phyloP scores from a whole-genome alignment of 176 grass and related monocot genomes.

The Leersia perrieri region DNA sequence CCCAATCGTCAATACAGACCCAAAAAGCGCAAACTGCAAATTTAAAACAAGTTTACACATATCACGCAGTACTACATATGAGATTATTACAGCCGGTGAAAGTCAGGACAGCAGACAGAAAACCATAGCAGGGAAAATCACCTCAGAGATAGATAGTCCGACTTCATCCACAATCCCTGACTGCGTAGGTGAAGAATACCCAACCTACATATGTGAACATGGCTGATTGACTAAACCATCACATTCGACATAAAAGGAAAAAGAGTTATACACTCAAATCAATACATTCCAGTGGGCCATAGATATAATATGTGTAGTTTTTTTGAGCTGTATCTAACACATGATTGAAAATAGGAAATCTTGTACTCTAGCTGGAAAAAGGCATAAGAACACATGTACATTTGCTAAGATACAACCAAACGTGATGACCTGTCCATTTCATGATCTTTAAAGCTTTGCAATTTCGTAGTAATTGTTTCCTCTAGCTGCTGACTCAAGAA shows the following conservation, averaged over 20 bases:
- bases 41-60: not conserved
- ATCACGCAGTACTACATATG: not conserved
- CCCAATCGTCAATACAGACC: constrained; percentile 72
- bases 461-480: not conserved
- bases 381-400: not conserved
- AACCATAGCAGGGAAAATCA: not conserved
- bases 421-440: not conserved
- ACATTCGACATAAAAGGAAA: not conserved
- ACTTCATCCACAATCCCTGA: constrained; percentile 59
- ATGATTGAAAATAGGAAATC: constrained; percentile 12
- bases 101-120: not conserved
- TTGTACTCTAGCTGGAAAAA: constrained; percentile 20
- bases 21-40: constrained; percentile 66
- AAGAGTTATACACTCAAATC: not conserved
- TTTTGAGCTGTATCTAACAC: not conserved
- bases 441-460: not conserved
- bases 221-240: not conserved
- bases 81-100: not conserved
- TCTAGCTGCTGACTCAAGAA: too few relatives aligned
- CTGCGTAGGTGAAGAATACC: constrained; percentile 73
- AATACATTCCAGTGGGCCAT: not conserved
- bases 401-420: not conserved
- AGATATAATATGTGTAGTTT: constrained; percentile 8
- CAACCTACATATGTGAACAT: constrained; percentile 39
- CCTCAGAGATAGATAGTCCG: constrained; percentile 58